phyloP scores from a whole-genome alignment of 2,329 filamentous ascomycete genomes.

The Polychaeton citri region DNA sequence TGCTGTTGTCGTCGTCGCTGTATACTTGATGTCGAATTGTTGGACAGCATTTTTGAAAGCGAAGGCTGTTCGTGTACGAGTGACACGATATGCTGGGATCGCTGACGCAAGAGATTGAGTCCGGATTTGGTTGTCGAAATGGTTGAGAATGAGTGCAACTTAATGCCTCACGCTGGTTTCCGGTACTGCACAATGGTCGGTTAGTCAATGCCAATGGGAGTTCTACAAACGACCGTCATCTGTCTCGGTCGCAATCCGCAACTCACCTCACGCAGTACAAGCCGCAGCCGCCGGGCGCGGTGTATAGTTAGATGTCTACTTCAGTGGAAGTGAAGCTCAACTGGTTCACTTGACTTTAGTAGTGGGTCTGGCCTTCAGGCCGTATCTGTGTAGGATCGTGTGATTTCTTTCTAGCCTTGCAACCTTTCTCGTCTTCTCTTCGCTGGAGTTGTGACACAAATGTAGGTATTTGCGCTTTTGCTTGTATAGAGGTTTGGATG shows the following conservation, averaged over 20 bases:
- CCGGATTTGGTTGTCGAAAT: slow-evolving; percentile 37
- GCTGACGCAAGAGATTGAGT: slow-evolving; percentile 45
- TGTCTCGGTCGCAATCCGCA: not conserved
- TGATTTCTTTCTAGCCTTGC: too few relatives aligned
- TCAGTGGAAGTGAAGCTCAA: slow-evolving; percentile 1
- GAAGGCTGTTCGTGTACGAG: slow-evolving; percentile 3
- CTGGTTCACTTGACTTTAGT: not conserved
- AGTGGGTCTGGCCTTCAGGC: slow-evolving; percentile 1
- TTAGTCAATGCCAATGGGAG: too few relatives aligned
- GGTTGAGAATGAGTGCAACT: slow-evolving; percentile 22
- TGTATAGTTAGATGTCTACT: slow-evolving; percentile 1
- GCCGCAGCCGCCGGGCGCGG: slow-evolving; percentile 61
- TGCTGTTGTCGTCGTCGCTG: slow-evolving; percentile 63
- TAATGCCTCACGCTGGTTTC: slow-evolving; percentile 18
- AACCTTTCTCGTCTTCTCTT: too few relatives aligned
- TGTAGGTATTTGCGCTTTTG: too few relatives aligned
- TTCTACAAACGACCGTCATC: too few relatives aligned
- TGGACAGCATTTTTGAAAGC: slow-evolving; percentile 60
- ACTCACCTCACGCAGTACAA: slow-evolving; percentile 72
- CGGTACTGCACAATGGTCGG: slow-evolving; percentile 13
- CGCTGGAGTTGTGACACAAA: too few relatives aligned
- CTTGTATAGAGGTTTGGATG: too few relatives aligned
- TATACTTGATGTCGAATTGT: slow-evolving; percentile 53
- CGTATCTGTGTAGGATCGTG: not conserved
- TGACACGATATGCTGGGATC: slow-evolving; percentile 2